Evolutionary conservation across 768 basidiomycete genomes (phyloP).

Genomic region (Epithele typhae): DNA sequence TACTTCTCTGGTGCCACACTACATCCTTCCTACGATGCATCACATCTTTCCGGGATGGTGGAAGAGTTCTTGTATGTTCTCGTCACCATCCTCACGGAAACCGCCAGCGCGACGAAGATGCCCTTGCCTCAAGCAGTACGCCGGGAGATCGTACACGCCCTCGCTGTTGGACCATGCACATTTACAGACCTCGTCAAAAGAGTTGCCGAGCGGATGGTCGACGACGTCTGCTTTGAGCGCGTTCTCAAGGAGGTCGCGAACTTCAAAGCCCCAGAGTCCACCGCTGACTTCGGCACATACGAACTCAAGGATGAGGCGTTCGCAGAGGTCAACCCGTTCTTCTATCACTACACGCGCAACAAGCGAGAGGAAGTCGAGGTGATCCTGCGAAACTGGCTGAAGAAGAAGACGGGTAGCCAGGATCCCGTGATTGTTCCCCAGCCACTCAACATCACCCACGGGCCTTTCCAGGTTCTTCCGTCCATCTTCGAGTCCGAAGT

Average conservation of each 20-base stretch:
- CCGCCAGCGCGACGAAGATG: slow-evolving; percentile 67
- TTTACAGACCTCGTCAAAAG: slow-evolving; percentile 91
- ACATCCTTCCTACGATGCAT: slow-evolving; percentile 59
- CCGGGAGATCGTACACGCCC: slow-evolving; percentile 85
- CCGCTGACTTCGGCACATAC: slow-evolving; percentile 80
- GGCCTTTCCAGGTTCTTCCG: slow-evolving; percentile 67
- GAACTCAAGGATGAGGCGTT: slow-evolving; percentile 79
- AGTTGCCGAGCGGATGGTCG: slow-evolving; percentile 84
- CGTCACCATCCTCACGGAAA: slow-evolving; percentile 83
- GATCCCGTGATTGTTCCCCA: slow-evolving; percentile 78
- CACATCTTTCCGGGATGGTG: slow-evolving; percentile 78
- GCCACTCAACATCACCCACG: slow-evolving; percentile 55
- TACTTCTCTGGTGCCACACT: slow-evolving; percentile 72
- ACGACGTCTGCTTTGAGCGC: slow-evolving; percentile 77
- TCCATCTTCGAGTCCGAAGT: slow-evolving; percentile 64
- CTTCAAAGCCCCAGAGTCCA: slow-evolving; percentile 77
- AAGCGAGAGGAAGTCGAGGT: slow-evolving; percentile 88
- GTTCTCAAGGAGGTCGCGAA: slow-evolving; percentile 75
- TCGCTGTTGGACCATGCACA: slow-evolving; percentile 82
- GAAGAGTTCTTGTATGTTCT: slow-evolving; percentile 89
- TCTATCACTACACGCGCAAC: slow-evolving; percentile 93
- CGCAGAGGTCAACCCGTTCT: slow-evolving; percentile 92
- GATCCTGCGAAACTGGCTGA: slow-evolving; percentile 60
- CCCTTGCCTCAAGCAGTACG: slow-evolving; percentile 60
- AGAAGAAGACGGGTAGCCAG: slow-evolving; percentile 54